A percentile compares a stretch with the other conserved stretches of the same genome.
Evolutionary conservation across 2,329 filamentous ascomycete species (phyloP).

Genomic region (Hymenoscyphus scutula): DNA sequence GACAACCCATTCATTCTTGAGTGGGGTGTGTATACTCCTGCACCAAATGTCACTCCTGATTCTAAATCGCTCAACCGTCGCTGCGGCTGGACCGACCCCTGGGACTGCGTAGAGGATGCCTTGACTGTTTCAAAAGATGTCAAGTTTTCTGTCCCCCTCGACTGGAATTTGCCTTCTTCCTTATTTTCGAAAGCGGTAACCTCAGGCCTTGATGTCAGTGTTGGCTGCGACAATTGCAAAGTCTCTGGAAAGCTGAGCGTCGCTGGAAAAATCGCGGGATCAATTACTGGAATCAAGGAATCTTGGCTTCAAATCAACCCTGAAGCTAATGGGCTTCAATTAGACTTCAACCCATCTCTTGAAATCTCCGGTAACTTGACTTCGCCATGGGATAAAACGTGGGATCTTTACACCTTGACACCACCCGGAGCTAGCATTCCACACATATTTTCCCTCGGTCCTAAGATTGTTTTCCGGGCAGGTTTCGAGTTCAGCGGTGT

Average conservation of each 20-base stretch:
- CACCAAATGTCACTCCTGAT: background rate
- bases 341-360: constrained; percentile 12
- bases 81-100: background rate
- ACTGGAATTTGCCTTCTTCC: background rate
- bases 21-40: constrained; percentile 6
- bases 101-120: background rate
- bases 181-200: background rate
- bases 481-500: constrained; percentile 11
- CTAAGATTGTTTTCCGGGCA: constrained; percentile 8
- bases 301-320: constrained; percentile 7
- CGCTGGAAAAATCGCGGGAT: constrained; percentile 6
- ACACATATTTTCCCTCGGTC: constrained; percentile 9
- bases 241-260: constrained; percentile 8
- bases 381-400: background rate
- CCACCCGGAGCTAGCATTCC: constrained; percentile 6
- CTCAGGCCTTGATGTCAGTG: constrained; percentile 1
- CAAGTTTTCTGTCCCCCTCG: constrained; percentile 2
- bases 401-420: background rate
- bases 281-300: background rate
- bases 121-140: background rate
- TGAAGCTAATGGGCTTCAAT: background rate
- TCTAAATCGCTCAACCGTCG: background rate
- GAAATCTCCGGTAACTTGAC: background rate
- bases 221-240: constrained; percentile 13
- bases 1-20: constrained; percentile 7